Conservation (phyloP, 164 flowering plant genomes). For the Macadamia integrifolia region DNA sequence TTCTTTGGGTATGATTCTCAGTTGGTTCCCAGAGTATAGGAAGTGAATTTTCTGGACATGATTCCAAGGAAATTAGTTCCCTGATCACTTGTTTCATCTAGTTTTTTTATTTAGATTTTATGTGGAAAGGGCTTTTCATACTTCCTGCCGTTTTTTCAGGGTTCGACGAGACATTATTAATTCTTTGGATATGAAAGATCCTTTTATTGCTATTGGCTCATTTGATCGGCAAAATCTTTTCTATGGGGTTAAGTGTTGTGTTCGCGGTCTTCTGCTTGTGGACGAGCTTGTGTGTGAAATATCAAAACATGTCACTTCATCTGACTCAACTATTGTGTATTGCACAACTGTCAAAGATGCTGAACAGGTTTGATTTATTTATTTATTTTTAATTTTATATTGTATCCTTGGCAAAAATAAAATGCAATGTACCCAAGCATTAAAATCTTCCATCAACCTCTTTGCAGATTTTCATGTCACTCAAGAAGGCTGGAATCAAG, state of each 20-base stretch:
- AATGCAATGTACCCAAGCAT: neutral
- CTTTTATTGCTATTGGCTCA: conserved; percentile 48
- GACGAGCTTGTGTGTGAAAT: conserved; percentile 47
- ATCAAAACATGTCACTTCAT: conserved; percentile 26
- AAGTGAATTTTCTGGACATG: too few relatives aligned
- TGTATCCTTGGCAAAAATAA: neutral
- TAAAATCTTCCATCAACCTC: neutral
- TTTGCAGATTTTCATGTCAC: conserved; percentile 38
- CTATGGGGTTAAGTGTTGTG: conserved; percentile 45
- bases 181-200: conserved; percentile 49
- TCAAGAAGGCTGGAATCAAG: conserved; percentile 36
- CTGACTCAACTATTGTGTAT: conserved; percentile 51
- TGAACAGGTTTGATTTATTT: conserved; percentile 34
- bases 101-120: too few relatives aligned
- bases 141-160: conserved; percentile 25
- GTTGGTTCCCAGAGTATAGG: too few relatives aligned
- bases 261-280: conserved; percentile 27
- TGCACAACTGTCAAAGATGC: conserved; percentile 60
- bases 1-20: too few relatives aligned
- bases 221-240: conserved; percentile 58
- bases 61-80: too few relatives aligned
- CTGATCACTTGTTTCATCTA: too few relatives aligned
- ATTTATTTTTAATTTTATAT: neutral
- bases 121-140: neutral
- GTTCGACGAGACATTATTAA: conserved; percentile 42